Evolutionary conservation across 2,329 filamentous ascomycete genomes (phyloP), one percentile per base, ranked within the genome.

Genomic region (Metarhizium guizhouense): DNA sequence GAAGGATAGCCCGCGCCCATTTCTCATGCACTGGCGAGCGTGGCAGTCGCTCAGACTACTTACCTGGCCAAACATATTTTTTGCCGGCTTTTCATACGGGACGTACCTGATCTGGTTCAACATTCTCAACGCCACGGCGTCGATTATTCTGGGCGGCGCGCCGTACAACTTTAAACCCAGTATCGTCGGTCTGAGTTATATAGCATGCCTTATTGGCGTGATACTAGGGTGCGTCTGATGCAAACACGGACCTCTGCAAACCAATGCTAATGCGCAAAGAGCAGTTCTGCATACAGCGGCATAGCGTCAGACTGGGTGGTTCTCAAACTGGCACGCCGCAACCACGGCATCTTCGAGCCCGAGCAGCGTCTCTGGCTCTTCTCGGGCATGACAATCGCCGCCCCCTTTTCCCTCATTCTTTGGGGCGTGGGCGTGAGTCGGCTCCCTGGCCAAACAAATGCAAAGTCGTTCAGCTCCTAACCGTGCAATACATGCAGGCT

Each of bases 321-420:
- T 1, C 66, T 76, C 20, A 67, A 65, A 32, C 61, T 71, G 1
- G 70, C 73, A 0, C 70, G 73, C 4, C 68, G 66, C 13, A 76
- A 76, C 56, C 64, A 67, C 14, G 73, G 73, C 4, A 65, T 76
- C 8, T 69, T 67, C 51, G 73, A 76, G 54, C 67, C 73, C 0
- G 73, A 76, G 53, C 69, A 74, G 38, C 66, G 73, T 1, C 61
- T 76, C 0, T 76, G 73, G 74, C 66, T 72, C 0, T 70, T 74
- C 38, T 51, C 64, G 5, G 57, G 66, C 7, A 68, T 67, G 5
- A 61, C 65, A 2, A 34, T 70, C 20, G 59, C 68, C n/a, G 61
- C 65, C 8, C 67, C 68, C 0, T 61, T 56, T 1, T 62, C 62
- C 0, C 59, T 70, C 20, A 63, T 70, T 32, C 62, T 70, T 2